These are phyloP conservation scores for Saccharomyces mikatae DNA, from an alignment of 805 yeast species.

Conservation along the genomic window DNA sequence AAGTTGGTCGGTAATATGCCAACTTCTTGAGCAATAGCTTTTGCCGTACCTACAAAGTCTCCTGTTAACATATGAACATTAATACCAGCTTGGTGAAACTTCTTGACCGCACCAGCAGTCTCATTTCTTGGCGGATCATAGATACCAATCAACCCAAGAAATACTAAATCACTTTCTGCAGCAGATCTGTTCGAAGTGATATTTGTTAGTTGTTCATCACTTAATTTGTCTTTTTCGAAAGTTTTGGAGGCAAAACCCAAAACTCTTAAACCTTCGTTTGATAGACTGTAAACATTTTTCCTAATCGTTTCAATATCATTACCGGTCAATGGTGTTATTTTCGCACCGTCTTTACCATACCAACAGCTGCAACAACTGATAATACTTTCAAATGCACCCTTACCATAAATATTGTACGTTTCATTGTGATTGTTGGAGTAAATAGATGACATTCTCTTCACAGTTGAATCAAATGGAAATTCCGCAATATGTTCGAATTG, in stretches of 20 bases:
- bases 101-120: constrained; percentile 65
- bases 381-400: constrained; percentile 85
- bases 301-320: constrained; percentile 40
- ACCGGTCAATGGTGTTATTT: constrained; percentile 41
- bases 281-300: constrained; percentile 55
- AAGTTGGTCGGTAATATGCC: constrained; percentile 69
- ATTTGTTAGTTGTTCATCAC: constrained; percentile 21
- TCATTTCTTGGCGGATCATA: constrained; percentile 95
- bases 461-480: constrained; percentile 73
- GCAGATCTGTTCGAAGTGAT: constrained; percentile 22
- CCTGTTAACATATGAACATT: constrained; percentile 98
- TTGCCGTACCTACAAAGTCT: constrained; percentile 81
- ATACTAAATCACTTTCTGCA: constrained; percentile 57
- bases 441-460: constrained; percentile 82
- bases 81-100: constrained; percentile 84
- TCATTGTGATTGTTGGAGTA: constrained; percentile 50
- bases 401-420: constrained; percentile 55
- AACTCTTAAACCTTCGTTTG: constrained; percentile 79
- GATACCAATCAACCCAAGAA: constrained; percentile 87
- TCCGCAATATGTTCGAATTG: constrained; percentile 53
- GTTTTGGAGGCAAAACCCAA: constrained; percentile 58
- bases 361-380: constrained; percentile 54
- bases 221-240: constrained; percentile 29
- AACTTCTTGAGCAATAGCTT: constrained; percentile 76
- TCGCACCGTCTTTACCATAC: constrained; percentile 46